phyloP scores from a whole-genome alignment of 2,329 filamentous ascomycete genomes.

The Trichoderma endophyticum region DNA sequence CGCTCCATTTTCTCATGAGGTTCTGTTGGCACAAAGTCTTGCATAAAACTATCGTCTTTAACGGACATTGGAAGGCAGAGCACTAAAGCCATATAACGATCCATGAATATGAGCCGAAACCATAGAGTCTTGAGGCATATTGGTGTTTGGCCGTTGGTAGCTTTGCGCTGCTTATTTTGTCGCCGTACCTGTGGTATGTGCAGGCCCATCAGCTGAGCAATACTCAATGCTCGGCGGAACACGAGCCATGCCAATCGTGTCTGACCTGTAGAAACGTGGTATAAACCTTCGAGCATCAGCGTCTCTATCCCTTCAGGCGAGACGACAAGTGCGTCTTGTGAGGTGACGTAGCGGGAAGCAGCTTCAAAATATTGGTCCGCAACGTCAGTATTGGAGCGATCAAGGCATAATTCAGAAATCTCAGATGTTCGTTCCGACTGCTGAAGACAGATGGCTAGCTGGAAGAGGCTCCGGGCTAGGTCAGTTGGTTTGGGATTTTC shows the following conservation, averaged over 20 bases:
- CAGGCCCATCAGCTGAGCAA: background rate
- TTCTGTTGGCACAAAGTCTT: conserved; percentile 24
- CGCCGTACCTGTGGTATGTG: conserved; percentile 1
- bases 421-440: background rate
- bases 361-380: conserved; percentile 3
- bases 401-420: background rate
- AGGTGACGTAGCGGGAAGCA: conserved; percentile 8
- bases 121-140: conserved; percentile 29
- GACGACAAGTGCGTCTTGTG: background rate
- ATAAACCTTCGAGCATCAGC: background rate
- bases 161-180: background rate
- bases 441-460: conserved; percentile 5
- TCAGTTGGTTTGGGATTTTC: background rate
- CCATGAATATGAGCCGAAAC: conserved; percentile 37
- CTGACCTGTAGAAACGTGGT: background rate
- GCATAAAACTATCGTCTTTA: conserved; percentile 23
- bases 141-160: background rate
- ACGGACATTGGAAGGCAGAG: conserved; percentile 38
- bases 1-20: conserved; percentile 33
- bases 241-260: background rate
- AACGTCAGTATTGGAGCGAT: background rate
- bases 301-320: background rate
- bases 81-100: conserved; percentile 39
- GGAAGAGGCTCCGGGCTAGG: conserved; percentile 1
- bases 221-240: conserved; percentile 3